phyloP scores from a whole-genome alignment of 139 green algal species.

The Eudorina sp. region DNA sequence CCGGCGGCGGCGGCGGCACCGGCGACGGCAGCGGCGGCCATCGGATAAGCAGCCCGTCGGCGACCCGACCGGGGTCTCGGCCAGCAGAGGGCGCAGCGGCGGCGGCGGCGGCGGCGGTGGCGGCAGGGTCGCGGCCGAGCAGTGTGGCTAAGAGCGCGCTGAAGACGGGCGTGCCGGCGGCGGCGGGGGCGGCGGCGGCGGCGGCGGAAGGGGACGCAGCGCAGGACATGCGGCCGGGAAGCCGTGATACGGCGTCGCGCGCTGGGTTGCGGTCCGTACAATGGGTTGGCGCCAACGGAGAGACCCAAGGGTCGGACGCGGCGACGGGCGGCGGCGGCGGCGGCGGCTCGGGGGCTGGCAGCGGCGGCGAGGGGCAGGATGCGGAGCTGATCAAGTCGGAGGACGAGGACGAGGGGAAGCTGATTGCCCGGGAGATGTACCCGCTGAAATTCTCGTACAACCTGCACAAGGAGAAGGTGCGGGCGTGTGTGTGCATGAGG shows the following conservation, averaged over 20 bases:
- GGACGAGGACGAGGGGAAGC: slow-evolving; percentile 29
- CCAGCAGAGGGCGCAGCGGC: background rate
- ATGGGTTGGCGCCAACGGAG: background rate
- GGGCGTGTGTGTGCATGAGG: too few relatives aligned
- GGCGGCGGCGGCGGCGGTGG: background rate
- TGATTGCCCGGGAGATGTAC: slow-evolving; percentile 37
- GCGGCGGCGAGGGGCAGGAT: background rate
- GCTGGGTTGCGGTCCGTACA: background rate
- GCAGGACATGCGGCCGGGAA: background rate
- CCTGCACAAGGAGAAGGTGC: slow-evolving; percentile 40
- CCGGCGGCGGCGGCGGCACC: background rate
- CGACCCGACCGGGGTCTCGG: background rate
- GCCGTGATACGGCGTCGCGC: background rate
- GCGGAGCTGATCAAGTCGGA: background rate
- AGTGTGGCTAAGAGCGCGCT: background rate
- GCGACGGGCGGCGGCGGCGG: background rate
- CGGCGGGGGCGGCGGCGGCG: background rate
- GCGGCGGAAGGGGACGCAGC: background rate
- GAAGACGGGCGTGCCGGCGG: background rate
- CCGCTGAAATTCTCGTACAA: slow-evolving; percentile 22
- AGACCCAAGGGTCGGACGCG: background rate
- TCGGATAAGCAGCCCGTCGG: background rate
- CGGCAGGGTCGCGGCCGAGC: background rate
- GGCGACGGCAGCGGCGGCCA: background rate
- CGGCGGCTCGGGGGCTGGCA: background rate